phyloP scores from a whole-genome alignment of 2,329 filamentous ascomycete genomes.

The Orbilia blumenaviensis region DNA sequence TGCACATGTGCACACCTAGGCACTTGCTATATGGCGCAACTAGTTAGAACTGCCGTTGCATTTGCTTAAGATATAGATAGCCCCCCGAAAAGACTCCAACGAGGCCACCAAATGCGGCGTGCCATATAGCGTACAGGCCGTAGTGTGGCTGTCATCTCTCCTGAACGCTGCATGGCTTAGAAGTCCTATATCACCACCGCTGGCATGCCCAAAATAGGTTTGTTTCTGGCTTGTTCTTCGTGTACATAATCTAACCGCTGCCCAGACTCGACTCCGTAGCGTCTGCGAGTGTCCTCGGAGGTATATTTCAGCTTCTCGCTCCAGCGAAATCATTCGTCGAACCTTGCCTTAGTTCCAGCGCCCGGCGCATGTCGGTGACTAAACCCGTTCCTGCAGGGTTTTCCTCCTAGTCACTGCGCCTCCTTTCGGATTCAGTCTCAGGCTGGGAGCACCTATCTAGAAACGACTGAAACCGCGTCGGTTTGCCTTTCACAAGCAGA shows the following conservation, averaged over 20 bases:
- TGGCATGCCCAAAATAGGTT: constrained; percentile 18
- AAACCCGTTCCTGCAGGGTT: constrained; percentile 45
- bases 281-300: constrained; percentile 33
- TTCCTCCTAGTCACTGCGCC: constrained; percentile 25
- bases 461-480: constrained; percentile 51
- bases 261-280: constrained; percentile 17
- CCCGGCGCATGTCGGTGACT: constrained; percentile 47
- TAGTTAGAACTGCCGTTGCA: not conserved
- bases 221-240: constrained; percentile 10
- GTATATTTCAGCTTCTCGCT: constrained; percentile 8
- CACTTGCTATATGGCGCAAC: too few species aligned
- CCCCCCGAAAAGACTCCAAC: constrained; percentile 3
- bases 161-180: constrained; percentile 18
- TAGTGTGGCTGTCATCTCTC: constrained; percentile 21
- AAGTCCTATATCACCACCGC: not conserved
- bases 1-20: too few species aligned
- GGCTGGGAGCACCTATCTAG: constrained; percentile 7
- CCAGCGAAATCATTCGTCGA: not conserved
- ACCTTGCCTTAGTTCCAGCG: constrained; percentile 21
- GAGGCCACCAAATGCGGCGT: constrained; percentile 12
- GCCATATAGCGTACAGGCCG: too few species aligned
- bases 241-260: constrained; percentile 25
- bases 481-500: constrained; percentile 16
- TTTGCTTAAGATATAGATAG: constrained; percentile 9
- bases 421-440: constrained; percentile 29